Evolutionary conservation across 208 protist species (phyloP).

Genomic region (Leishmania braziliensis): DNA sequence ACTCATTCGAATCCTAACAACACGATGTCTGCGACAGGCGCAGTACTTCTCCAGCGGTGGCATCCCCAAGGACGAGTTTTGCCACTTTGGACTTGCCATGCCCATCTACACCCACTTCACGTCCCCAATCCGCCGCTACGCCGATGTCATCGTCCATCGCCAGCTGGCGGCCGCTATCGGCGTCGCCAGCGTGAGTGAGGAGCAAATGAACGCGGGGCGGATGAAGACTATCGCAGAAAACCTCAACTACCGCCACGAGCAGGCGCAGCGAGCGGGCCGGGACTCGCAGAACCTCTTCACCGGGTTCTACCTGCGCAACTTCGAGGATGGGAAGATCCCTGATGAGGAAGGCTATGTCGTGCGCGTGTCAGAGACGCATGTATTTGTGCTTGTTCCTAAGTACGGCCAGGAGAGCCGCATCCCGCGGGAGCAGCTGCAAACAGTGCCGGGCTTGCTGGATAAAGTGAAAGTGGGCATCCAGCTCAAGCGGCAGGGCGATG

Average conservation of each 20-base stretch:
- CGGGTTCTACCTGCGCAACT: slow-evolving; percentile 89
- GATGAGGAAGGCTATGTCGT: slow-evolving; percentile 89
- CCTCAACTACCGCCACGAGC: slow-evolving; percentile 93
- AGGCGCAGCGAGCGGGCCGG: slow-evolving; percentile 91
- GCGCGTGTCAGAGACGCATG: slow-evolving; percentile 76
- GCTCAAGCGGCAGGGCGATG: slow-evolving; percentile 70
- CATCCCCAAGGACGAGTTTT: slow-evolving; percentile 83
- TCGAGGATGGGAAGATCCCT: slow-evolving; percentile 64
- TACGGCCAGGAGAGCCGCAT: slow-evolving; percentile 91
- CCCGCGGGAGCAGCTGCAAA: slow-evolving; percentile 60
- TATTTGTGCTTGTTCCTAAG: slow-evolving; percentile 89
- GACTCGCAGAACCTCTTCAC: slow-evolving; percentile 93
- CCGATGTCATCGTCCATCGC: slow-evolving; percentile 95
- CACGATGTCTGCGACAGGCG: slow-evolving; percentile 92
- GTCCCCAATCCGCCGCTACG: slow-evolving; percentile 95
- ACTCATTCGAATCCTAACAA: slow-evolving; percentile 91
- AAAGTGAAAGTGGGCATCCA: slow-evolving; percentile 80
- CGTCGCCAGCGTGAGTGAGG: slow-evolving; percentile 39
- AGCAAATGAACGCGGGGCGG: slow-evolving; percentile 64
- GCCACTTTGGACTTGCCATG: slow-evolving; percentile 95
- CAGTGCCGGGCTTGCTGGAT: slow-evolving; percentile 77
- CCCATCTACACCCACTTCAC: slow-evolving; percentile 97
- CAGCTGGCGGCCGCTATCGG: slow-evolving; percentile 87
- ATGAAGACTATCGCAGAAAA: slow-evolving; percentile 83
- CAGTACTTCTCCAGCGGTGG: slow-evolving; percentile 93